phyloP scores from a whole-genome alignment of 768 basidiomycete species.

The Mycena olivaceomarginata region DNA sequence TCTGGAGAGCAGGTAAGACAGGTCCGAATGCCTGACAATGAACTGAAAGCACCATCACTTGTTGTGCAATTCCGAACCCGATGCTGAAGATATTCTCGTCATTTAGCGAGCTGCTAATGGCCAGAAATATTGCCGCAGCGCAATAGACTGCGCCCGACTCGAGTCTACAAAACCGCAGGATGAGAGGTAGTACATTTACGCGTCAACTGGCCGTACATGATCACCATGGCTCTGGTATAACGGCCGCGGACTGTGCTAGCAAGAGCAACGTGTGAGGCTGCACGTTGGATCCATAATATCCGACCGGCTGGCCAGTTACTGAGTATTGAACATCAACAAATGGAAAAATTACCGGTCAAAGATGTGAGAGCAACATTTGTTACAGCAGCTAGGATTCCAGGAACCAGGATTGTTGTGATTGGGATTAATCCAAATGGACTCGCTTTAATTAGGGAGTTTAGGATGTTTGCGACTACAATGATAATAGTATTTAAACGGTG shows the following conservation, averaged over 20 bases:
- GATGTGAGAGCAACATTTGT: background rate
- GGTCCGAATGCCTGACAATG: too few relatives aligned
- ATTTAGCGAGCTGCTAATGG: too few relatives aligned
- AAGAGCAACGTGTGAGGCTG: background rate
- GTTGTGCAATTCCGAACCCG: background rate
- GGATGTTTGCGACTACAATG: too few relatives aligned
- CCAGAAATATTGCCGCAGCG: background rate
- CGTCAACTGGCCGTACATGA: conserved; percentile 22
- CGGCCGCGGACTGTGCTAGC: background rate
- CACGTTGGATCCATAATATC: conserved; percentile 8
- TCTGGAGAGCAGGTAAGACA: too few relatives aligned
- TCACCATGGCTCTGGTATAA: background rate
- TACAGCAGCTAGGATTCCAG: too few relatives aligned
- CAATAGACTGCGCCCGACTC: conserved; percentile 4
- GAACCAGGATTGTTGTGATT: too few relatives aligned
- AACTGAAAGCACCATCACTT: background rate
- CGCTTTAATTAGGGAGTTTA: too few relatives aligned
- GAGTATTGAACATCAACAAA: background rate
- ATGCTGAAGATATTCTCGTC: too few relatives aligned
- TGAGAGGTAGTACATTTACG: too few relatives aligned
- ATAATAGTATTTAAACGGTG: too few relatives aligned
- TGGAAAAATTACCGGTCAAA: background rate
- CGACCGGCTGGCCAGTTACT: background rate
- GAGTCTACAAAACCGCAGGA: background rate
- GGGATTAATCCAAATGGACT: too few relatives aligned